Base-by-base conservation (phyloP, 164 flowering plant species). In the Stephania cephalantha region DNA sequence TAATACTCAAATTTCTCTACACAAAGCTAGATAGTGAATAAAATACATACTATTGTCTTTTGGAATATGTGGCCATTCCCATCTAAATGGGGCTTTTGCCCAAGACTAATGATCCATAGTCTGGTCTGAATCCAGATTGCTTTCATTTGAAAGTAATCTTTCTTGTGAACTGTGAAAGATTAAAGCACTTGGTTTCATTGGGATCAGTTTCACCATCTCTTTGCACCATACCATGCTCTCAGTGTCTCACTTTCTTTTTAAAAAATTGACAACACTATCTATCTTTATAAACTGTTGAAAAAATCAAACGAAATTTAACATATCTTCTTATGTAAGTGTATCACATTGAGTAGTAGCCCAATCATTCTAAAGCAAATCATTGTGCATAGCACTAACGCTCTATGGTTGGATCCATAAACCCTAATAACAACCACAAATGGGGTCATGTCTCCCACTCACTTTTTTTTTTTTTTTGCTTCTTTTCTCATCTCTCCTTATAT, bases 121-220 rank as follows among this genome's bases (percentile, higher is more conserved):
- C 3, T 17, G 18, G 18, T 48, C 13, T 50, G 15, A 50, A 50
- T 50, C 55, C 15, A 50, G 55, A 50, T 50, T 50, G 13, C 55
- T 15, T 50, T 50, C 42, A 35, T 35, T 9, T n/a, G 18, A 18
- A 70, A 70, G 30, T 22, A 58, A n/a, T n/a, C 15, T n/a, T 18
- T 44, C 52, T 31, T n/a, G 72, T 18, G 46, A 7, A 46, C 17
- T 70, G 22, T 15, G 22, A 45, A 70, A 70, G 72, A 70, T 42
- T 29, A 44, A 70, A 46, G 25, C 55, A 45, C 1, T 18, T 0
- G 55, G 46, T 18, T 70, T n/a, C 45, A 69, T 69, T 30, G 71
- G 71, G 71, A 69, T 69, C 45, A 69, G 71, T 69, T 69, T 69
- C 71, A 69, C 10, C 22, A 42, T 69, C 48, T 15, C 15, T 69